These are phyloP conservation scores for Phytophthora tentaculata DNA, from an alignment of 352 stramenopile genomes.

Conservation along the genomic window DNA sequence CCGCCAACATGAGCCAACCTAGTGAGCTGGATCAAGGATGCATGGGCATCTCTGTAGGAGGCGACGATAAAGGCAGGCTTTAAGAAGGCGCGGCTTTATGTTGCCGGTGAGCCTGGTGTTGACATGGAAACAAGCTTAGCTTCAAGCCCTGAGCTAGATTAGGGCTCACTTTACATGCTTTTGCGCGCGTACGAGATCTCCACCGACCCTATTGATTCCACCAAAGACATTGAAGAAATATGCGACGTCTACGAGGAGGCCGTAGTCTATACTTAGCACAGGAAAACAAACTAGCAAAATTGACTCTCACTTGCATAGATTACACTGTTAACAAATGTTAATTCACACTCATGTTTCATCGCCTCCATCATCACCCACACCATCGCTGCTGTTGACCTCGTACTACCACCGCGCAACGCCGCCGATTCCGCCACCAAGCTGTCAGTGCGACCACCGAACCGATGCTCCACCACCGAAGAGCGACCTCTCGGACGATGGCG, in stretches of 20 bases:
- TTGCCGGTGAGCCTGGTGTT: neutral
- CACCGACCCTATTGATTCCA: neutral
- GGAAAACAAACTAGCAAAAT: neutral
- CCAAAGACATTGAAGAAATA: too few relatives aligned
- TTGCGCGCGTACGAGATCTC: neutral
- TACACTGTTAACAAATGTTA: neutral
- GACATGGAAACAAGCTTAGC: neutral
- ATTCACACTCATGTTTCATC: neutral
- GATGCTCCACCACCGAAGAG: neutral
- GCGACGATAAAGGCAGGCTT: neutral
- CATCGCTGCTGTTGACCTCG: neutral
- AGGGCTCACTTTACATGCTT: neutral
- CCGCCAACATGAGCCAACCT: neutral
- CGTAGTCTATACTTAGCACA: neutral
- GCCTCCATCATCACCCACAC: neutral
- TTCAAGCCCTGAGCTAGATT: neutral
- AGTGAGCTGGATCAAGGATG: constrained; percentile 4
- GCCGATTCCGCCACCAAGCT: neutral
- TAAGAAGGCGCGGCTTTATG: neutral
- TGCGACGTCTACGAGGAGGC: neutral
- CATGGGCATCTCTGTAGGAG: neutral
- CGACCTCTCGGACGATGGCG: neutral
- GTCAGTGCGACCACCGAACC: neutral
- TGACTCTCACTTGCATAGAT: neutral
- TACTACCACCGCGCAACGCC: neutral